Evolutionary conservation across 148 eudicot species (phyloP), one percentile per base, ranked within the genome.

Genomic region (Persicaria tinctoria): DNA sequence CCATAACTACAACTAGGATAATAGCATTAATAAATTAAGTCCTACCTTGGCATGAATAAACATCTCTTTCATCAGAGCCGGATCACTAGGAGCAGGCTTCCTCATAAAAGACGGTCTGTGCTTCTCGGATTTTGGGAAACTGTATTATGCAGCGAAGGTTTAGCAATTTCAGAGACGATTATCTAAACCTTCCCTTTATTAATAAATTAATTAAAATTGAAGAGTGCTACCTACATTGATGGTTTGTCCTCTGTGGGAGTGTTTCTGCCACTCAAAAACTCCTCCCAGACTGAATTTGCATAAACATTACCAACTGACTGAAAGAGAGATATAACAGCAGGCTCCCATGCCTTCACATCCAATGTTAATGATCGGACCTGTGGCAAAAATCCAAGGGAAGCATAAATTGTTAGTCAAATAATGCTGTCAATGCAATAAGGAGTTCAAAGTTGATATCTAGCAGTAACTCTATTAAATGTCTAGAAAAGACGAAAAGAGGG

Each of bases 311-410:
- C 98, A 73, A 95, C 72, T 66, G 97, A 85, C 83, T 87, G 96
- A 80, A 92, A 92, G 84, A 92, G 75, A 73, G 80, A 75, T 79
- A 95, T 90, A 59, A 95, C 89, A 73, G 97, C 86, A 80, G 97
- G 97, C 80, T 95, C 98, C 98, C 98, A 95, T 74, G 90, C 98
- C 84, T 87, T 90, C 47, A 95, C 98, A 82, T 95, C 98, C 80
- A 95, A 86, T 49, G 92, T 82, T 62, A 95, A 78, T 49, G 98
- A 95, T 80, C 98, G 85, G 46, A 95, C 97, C 98, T 94, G 88
- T 79, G 81, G 78, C 51, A 51, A 12, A 70, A 51, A 72, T 63
- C 41, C 60, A 57, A 17, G 9, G 32, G 32, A 17, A 57, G 18
- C 41, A 32, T 32, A 32, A 32, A 32, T 32, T 1, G 41, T 32